Evolutionary conservation across 495 filamentous ascomycete species (phyloP), one percentile per base, ranked within the genome.

Genomic region (Massariosphaeria phaeospora): DNA sequence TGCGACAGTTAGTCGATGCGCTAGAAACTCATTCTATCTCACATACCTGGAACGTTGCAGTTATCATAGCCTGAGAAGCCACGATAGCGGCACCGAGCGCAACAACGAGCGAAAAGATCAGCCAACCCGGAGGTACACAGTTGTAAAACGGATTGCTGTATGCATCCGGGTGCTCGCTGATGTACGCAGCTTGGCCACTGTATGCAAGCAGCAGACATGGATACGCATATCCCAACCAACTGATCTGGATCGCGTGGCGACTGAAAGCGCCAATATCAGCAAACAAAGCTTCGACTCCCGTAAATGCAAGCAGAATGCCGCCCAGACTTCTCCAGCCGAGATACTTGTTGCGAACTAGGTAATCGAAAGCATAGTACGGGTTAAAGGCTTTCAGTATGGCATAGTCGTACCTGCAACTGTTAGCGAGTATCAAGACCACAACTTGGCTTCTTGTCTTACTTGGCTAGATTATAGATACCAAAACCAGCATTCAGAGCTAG

Each of bases 21-120:
- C 3, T 24, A 12, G 3, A 24, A 7, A 27, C 10, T 8, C 13
- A 8, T 9, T 27, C 4, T 2, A 50, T 7, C 9, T 10, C 12
- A 15, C 54, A 9, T 43, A 68, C 75, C 75, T 85, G 74, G 50
- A 89, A 87, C 2, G 80, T 79, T n/a, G 77, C 79, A 6, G 85
- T 88, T 39, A 89, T 88, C 70, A 88, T 84, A 27, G 85, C 85
- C 48, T 89, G 85, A 13, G 79, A 84, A n/a, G 85, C 85, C 15
- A 89, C 85, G 48, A 89, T 77, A 20, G 83, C 83, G 3, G 84
- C 84, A 3, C 87, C 67, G 29, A 88, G 75, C 0, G 85, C 80
- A 21, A 87, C 69, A 3, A 88, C 69, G 41, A 88, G 64, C 44
- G 78, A 78, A 9, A 82, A 82, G 52, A 81, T 86, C 15, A 87